Evolutionary conservation across 805 yeast genomes (phyloP), one percentile per base, ranked within the genome.

Genomic region (Metschnikowia gelsemii): DNA sequence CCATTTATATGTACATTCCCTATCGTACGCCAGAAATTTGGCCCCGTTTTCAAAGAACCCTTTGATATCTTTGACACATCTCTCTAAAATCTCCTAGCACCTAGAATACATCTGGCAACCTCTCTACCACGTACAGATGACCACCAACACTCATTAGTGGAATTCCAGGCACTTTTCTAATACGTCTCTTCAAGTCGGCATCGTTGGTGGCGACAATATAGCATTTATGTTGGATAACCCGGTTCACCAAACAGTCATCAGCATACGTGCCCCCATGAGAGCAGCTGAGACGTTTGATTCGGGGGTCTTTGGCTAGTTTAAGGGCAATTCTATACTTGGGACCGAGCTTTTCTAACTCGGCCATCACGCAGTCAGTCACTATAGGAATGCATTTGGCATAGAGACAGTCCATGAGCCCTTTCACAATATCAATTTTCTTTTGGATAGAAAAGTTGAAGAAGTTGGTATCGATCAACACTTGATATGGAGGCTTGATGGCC

Each of bases 401-500:
- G 28, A 91, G 69, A 44, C 95, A 78, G 62, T 91, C 98, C 98
- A 93, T 91, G 84, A 93, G 84, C 9, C 97, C 99, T 55, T 89
- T 78, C n/a, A 88, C 90, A 8, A 93, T 71, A 61, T 93, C 99
- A 40, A 93, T 82, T 58, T 93, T 93, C 70, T 93, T 93, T 63
- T 89, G 97, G 51, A 93, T 91, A 49, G 96, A 87, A 66, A 90
- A 90, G 70, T 93, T 93, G 64, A 93, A 87, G 66, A 93, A 93
- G 72, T 93, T 93, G 21, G 99, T 93, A 79, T 93, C 99, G 37
- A 93, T 82, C 14, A 93, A 74, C 4, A 93, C 91, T 62, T 93
- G 98, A 59, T 93, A 93, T 32, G 99, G 99, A n/a, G 99, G 99
- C 62, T 87, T 88, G 51, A 93, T 87, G 13, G 97, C 88, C 61